Conservation (phyloP, 257 asterid species). For the Paulownia fortunei region DNA sequence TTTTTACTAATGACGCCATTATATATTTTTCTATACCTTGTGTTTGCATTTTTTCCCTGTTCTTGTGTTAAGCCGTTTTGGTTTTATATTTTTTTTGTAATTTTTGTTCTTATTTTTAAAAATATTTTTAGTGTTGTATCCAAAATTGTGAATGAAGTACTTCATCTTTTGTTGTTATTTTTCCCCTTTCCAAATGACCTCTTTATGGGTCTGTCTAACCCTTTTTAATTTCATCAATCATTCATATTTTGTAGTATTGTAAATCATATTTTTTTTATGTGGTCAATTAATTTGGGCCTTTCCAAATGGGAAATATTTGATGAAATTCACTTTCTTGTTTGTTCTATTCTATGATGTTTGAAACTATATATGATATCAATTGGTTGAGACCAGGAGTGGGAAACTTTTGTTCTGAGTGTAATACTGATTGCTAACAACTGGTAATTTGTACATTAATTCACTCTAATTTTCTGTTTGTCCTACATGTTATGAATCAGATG, state of each 20-base stretch:
- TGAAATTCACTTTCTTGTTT: neutral
- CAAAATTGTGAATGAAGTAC: neutral
- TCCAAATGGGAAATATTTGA: neutral
- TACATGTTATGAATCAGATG: slow-evolving; percentile 62
- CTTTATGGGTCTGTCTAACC: neutral
- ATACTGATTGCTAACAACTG: neutral
- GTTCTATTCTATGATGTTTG: neutral
- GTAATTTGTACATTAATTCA: neutral
- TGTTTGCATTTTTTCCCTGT: neutral
- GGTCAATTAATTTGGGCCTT: neutral
- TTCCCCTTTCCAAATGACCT: neutral
- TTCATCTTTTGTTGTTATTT: neutral
- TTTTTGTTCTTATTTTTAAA: neutral
- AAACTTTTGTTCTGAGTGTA: neutral
- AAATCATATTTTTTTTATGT: neutral
- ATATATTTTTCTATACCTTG: neutral
- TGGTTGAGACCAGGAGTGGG: neutral
- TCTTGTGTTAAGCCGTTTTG: neutral
- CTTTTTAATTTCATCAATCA: neutral
- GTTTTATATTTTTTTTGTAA: neutral
- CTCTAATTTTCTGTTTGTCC: slow-evolving; percentile 6
- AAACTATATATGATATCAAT: neutral
- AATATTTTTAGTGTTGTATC: neutral
- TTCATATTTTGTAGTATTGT: neutral
- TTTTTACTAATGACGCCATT: too few relatives aligned